Conservation (phyloP, 1,284 basidiomycete species). For the Leccinum ambiguum region DNA sequence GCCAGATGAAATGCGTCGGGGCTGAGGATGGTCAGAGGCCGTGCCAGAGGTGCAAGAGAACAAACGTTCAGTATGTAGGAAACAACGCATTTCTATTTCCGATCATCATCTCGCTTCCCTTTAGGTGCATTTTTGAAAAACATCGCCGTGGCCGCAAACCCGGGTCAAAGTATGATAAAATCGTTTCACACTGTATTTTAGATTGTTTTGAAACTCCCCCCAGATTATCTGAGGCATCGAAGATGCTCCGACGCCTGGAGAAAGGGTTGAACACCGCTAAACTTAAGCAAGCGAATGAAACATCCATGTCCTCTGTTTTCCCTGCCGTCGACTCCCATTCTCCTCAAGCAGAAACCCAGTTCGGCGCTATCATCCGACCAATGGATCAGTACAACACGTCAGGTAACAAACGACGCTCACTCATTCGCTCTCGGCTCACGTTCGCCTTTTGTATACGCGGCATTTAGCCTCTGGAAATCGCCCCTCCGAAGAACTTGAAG, state of each 20-base stretch:
- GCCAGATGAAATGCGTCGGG: conserved; percentile 84
- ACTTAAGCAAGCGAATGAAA: conserved; percentile 48
- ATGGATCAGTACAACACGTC: conserved; percentile 37
- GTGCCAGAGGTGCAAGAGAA: conserved; percentile 78
- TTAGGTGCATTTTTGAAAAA: conserved; percentile 80
- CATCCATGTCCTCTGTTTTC: conserved; percentile 32
- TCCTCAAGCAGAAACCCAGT: conserved; percentile 34
- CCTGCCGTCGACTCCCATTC: conserved; percentile 35
- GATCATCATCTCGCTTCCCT: conserved; percentile 18
- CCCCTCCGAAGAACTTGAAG: conserved; percentile 49
- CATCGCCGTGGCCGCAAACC: conserved; percentile 83
- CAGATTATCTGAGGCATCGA: conserved; percentile 82
- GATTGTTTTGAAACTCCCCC: conserved; percentile 14
- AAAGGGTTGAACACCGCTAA: conserved; percentile 78
- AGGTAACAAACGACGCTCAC: conserved; percentile 33
- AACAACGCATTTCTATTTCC: conserved; percentile 22
- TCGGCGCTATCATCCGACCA: conserved; percentile 31
- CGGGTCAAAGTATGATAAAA: conserved; percentile 70
- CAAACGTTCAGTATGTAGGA: conserved; percentile 61
- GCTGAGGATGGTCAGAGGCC: conserved; percentile 75
- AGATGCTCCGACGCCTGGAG: conserved; percentile 81
- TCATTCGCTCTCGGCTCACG: conserved; percentile 8
- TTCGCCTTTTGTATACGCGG: conserved; percentile 28
- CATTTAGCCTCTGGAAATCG: conserved; percentile 41
- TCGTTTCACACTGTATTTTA: conserved; percentile 12